Percentiles rank a stretch among this genome's conserved stretches.
These are phyloP conservation scores for Cyberlindnera mycetangii DNA, from an alignment of 805 yeast species.

Conservation along the genomic window DNA sequence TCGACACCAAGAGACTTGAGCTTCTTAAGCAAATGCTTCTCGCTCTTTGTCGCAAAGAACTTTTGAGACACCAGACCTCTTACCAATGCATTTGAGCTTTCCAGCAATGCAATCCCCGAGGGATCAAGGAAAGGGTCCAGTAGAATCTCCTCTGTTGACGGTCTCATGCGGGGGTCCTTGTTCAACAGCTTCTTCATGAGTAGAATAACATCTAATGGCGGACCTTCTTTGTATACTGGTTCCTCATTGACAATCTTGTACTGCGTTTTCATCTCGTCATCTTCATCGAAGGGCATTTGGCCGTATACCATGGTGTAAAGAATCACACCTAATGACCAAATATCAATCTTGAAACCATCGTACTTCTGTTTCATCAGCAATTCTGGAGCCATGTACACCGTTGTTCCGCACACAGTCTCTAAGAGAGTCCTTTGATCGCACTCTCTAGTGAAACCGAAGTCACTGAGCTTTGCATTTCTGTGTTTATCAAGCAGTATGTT, in stretches of 20 bases:
- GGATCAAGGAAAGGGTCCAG: conserved; percentile 48
- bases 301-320: conserved; percentile 83
- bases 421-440: conserved; percentile 52
- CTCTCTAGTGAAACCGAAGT: conserved; percentile 93
- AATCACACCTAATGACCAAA: conserved; percentile 91
- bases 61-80: conserved; percentile 35
- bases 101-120: conserved; percentile 41
- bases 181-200: conserved; percentile 53
- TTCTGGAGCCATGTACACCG: conserved; percentile 97
- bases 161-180: conserved; percentile 67
- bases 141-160: conserved; percentile 50
- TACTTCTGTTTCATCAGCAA: conserved; percentile 65
- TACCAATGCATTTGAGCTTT: conserved; percentile 35
- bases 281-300: conserved; percentile 88
- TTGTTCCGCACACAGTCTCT: conserved; percentile 89
- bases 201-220: conserved; percentile 47
- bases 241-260: conserved; percentile 59
- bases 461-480: conserved; percentile 72
- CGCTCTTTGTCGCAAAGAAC: conserved; percentile 59
- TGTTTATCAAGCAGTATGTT: conserved; percentile 62
- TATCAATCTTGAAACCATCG: conserved; percentile 77
- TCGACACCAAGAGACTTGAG: conserved; percentile 63
- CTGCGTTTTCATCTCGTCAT: conserved; percentile 60
- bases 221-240: conserved; percentile 51
- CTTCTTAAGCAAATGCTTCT: conserved; percentile 56